These are phyloP conservation scores for Trametes sp. DNA, from an alignment of 1,284 basidiomycete species.

Conservation along the genomic window DNA sequence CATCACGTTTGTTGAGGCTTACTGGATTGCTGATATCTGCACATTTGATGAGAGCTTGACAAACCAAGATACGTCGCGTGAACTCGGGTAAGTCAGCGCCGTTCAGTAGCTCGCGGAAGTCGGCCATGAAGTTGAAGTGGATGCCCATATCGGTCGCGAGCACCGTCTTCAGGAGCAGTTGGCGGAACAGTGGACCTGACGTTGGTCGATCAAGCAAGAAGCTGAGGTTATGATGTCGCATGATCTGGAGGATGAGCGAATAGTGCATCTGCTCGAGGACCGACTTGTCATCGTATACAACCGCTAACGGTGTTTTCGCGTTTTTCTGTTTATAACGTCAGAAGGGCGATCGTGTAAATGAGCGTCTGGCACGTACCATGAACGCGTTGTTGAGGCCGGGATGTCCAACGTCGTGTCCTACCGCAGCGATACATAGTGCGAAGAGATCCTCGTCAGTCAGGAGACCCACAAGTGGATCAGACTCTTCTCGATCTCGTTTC, in stretches of 20 bases:
- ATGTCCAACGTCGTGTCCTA: constrained; percentile 96
- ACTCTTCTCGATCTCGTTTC: constrained; percentile 48
- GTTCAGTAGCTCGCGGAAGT: constrained; percentile 58
- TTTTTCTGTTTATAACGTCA: constrained; percentile 72
- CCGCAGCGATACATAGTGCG: constrained; percentile 85
- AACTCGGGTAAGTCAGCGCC: constrained; percentile 48
- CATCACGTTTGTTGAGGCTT: constrained; percentile 42
- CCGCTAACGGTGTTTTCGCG: constrained; percentile 85
- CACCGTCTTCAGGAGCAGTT: constrained; percentile 79
- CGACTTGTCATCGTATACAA: constrained; percentile 88
- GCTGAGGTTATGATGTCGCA: constrained; percentile 83
- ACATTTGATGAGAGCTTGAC: constrained; percentile 93
- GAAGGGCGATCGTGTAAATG: not conserved
- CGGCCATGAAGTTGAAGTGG: constrained; percentile 84
- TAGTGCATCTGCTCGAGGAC: constrained; percentile 95
- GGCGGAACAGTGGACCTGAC: constrained; percentile 65
- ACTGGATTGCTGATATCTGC: constrained; percentile 98
- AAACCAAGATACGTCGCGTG: constrained; percentile 75
- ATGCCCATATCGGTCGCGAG: constrained; percentile 94
- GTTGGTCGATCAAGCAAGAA: constrained; percentile 63
- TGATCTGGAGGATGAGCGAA: constrained; percentile 81
- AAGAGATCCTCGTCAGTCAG: constrained; percentile 78
- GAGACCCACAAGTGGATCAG: constrained; percentile 58
- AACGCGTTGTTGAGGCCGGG: constrained; percentile 92
- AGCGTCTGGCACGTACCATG: constrained; percentile 62